phyloP scores from a whole-genome alignment of 2,329 filamentous ascomycete species.

The Raffaelea ambrosiae region DNA sequence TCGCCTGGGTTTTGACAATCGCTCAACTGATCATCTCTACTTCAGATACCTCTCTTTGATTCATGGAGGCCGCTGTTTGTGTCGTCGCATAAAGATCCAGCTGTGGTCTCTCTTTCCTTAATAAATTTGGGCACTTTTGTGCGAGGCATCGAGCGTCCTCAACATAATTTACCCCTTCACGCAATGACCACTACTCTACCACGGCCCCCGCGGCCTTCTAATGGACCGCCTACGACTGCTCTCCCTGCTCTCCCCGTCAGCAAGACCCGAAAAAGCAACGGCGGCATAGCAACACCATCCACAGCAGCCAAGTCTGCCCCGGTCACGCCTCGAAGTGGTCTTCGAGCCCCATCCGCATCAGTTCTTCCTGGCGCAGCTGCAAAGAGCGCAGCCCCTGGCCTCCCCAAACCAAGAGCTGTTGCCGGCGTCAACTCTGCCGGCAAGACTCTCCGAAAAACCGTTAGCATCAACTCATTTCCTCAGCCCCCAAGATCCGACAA shows the following conservation, averaged over 20 bases:
- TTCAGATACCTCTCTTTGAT: slow-evolving; percentile 1
- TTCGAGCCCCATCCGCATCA: slow-evolving; percentile 12
- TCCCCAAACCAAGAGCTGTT: slow-evolving; percentile 47
- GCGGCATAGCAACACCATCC: slow-evolving; percentile 25
- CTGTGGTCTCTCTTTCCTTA: neutral
- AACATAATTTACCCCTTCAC: too few species aligned
- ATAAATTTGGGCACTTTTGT: too few species aligned
- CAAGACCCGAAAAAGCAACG: slow-evolving; percentile 63
- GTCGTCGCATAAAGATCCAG: slow-evolving; percentile 2
- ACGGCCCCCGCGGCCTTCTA: slow-evolving; percentile 56
- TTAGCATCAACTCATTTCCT: slow-evolving; percentile 91
- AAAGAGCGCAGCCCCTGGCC: slow-evolving; percentile 41
- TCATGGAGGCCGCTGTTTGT: slow-evolving; percentile 7
- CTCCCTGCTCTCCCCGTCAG: slow-evolving; percentile 65
- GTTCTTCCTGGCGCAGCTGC: slow-evolving; percentile 24
- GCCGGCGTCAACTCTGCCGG: slow-evolving; percentile 50
- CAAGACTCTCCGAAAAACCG: slow-evolving; percentile 72
- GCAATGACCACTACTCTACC: slow-evolving; percentile 55
- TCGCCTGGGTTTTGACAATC: too few species aligned
- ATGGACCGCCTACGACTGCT: slow-evolving; percentile 62
- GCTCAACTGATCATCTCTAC: too few species aligned
- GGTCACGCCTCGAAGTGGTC: slow-evolving; percentile 35
- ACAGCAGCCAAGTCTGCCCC: slow-evolving; percentile 50
- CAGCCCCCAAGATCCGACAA: slow-evolving; percentile 68
- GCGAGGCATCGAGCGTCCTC: too few species aligned